phyloP scores from a whole-genome alignment of 768 basidiomycete species.

The Lyophyllum decastes region DNA sequence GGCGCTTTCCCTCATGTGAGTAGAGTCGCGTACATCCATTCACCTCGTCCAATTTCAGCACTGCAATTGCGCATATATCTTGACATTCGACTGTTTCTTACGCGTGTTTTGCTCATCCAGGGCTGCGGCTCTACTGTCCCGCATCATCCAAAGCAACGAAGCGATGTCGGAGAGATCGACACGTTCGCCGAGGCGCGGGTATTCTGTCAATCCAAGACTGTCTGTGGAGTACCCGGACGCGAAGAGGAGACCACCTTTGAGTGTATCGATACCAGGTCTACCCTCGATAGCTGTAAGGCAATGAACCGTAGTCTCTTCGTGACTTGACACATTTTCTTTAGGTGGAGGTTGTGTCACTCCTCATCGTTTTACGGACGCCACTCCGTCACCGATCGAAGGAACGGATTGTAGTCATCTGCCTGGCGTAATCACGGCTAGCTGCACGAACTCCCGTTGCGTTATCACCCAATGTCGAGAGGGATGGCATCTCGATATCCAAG shows the following conservation, averaged over 20 bases:
- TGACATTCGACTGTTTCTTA: not conserved
- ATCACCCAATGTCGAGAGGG: constrained; percentile 28
- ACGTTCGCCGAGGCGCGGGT: constrained; percentile 31
- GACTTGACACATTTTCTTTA: constrained; percentile 11
- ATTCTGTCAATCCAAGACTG: constrained; percentile 26
- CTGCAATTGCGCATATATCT: not conserved
- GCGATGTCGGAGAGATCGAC: constrained; percentile 16
- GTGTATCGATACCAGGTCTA: constrained; percentile 35
- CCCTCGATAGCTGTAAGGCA: constrained; percentile 41
- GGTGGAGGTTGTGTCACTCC: constrained; percentile 43
- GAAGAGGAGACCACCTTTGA: constrained; percentile 32
- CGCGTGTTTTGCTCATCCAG: constrained; percentile 22
- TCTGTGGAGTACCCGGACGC: constrained; percentile 39
- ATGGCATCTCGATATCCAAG: constrained; percentile 24
- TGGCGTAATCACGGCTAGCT: constrained; percentile 23
- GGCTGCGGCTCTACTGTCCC: constrained; percentile 41
- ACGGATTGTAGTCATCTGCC: constrained; percentile 31
- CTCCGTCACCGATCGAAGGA: constrained; percentile 16
- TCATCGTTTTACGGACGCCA: constrained; percentile 30
- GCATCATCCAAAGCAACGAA: constrained; percentile 15
- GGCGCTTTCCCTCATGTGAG: constrained; percentile 32
- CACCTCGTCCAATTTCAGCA: not conserved
- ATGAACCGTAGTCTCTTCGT: not conserved
- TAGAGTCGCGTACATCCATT: constrained; percentile 3
- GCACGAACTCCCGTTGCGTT: constrained; percentile 27